Evolutionary conservation across 345 rosid species (phyloP), one percentile per base, ranked within the genome.

Genomic region (Noccaea bulbosa): DNA sequence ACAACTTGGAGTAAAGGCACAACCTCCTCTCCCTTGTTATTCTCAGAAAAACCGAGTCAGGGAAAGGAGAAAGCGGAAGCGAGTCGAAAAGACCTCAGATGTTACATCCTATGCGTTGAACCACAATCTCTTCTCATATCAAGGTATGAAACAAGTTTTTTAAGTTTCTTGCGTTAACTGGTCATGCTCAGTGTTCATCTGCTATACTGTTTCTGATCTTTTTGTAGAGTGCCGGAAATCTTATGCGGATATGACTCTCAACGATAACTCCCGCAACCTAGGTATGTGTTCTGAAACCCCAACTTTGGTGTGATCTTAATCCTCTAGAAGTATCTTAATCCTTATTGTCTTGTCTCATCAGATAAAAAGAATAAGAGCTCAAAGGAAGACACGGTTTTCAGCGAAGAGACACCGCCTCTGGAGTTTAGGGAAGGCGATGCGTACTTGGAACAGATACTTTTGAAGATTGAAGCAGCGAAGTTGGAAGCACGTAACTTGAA

Each of bases 111-210:
- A 78, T 67, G 64, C 84, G 65, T 75, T 74, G 15, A 52, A 70
- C 44, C 96, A 91, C 71, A 83, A 73, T 68, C 77, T 88, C 53
- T 91, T 91, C 70, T 89, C 95, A 7, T 91, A 83, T 82, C 54
- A 63, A 11, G 90, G 98, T 94, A 83, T 44, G 79, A 10, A 50
- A 52, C 50, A 22, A 8, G 53, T 73, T 73, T 57, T 57, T 50
- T 41, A 56, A 11, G 59, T 52, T 75, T 14, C 34, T 39, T 7
- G 40, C 16, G 16, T n/a, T 68, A 24, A 24, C 6, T 65, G 24
- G 62, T 11, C 46, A 9, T 74, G 30, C 17, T 44, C 4, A 24
- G 3, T 73, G 62, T 51, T 55, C 59, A 16, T 69, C 40, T 74
- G 43, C 45, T 52, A 41, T 55, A 35, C n/a, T 44, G 49, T 59